phyloP scores from a whole-genome alignment of 2,329 filamentous ascomycete genomes.

The Curvularia spicifera region DNA sequence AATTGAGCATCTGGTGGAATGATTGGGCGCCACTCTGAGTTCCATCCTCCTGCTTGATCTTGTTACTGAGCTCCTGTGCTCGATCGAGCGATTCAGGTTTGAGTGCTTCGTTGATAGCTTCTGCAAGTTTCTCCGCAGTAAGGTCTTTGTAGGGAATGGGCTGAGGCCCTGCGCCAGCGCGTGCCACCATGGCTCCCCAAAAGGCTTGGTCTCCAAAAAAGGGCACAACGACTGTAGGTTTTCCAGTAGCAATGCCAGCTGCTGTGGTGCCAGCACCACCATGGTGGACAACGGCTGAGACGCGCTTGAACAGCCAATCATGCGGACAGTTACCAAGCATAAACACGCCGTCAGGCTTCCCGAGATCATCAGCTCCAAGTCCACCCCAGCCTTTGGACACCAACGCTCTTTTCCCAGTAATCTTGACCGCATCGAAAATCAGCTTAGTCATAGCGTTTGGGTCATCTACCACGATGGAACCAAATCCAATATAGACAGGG shows the following conservation, averaged over 20 bases:
- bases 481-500: conserved; percentile 53
- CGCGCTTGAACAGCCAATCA: conserved; percentile 85
- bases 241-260: conserved; percentile 79
- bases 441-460: conserved; percentile 51
- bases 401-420: conserved; percentile 74
- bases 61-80: conserved; percentile 47
- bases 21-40: conserved; percentile 47
- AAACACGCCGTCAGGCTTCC: conserved; percentile 75
- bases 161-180: conserved; percentile 50
- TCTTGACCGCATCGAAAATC: conserved; percentile 53
- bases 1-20: conserved; percentile 49
- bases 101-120: conserved; percentile 48
- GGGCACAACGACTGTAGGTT: conserved; percentile 81
- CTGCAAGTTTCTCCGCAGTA: conserved; percentile 49
- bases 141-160: conserved; percentile 50
- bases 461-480: conserved; percentile 52
- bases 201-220: conserved; percentile 65
- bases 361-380: conserved; percentile 70
- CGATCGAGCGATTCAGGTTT: conserved; percentile 46
- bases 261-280: conserved; percentile 88
- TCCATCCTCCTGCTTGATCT: conserved; percentile 49
- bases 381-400: conserved; percentile 91
- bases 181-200: conserved; percentile 52
- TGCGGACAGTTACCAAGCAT: conserved; percentile 87
- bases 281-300: conserved; percentile 84